Conservation (phyloP, 495 filamentous ascomycete species). For the Mycothermus thermophilus region DNA sequence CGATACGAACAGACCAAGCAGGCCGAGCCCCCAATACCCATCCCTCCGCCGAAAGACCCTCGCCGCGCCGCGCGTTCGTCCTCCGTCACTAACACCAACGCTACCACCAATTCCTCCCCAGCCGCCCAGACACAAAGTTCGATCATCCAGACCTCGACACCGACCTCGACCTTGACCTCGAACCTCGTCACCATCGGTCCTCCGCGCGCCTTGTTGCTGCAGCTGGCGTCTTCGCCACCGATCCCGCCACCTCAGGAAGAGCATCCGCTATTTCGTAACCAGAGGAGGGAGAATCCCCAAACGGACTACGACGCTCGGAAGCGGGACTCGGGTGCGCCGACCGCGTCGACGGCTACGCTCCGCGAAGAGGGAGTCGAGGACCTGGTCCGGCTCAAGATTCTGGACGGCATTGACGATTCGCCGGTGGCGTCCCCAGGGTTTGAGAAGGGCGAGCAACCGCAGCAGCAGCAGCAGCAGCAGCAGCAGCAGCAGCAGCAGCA, state of each 20-base stretch:
- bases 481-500: background rate
- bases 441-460: slow-evolving; percentile 8
- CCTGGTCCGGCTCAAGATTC: slow-evolving; percentile 24
- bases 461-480: too few relatives aligned
- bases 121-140: too few relatives aligned
- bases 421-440: slow-evolving; percentile 13
- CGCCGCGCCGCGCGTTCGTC: slow-evolving; percentile 16
- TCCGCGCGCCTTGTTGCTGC: too few relatives aligned
- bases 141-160: slow-evolving; percentile 6
- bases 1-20: slow-evolving; percentile 43
- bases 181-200: slow-evolving; percentile 21
- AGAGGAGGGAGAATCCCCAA: slow-evolving; percentile 11
- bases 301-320: slow-evolving; percentile 20
- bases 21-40: slow-evolving; percentile 41
- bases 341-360: slow-evolving; percentile 34
- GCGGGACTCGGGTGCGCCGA: slow-evolving; percentile 41
- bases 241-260: slow-evolving; percentile 32
- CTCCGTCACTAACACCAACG: too few relatives aligned
- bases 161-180: slow-evolving; percentile 1
- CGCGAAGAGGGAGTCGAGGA: slow-evolving; percentile 29
- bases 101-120: too few relatives aligned
- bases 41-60: slow-evolving; percentile 30
- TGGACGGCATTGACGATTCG: slow-evolving; percentile 13
- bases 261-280: slow-evolving; percentile 33
- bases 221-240: slow-evolving; percentile 2